Conservation (phyloP, 768 basidiomycete species). For the Trametes cinnabarina region DNA sequence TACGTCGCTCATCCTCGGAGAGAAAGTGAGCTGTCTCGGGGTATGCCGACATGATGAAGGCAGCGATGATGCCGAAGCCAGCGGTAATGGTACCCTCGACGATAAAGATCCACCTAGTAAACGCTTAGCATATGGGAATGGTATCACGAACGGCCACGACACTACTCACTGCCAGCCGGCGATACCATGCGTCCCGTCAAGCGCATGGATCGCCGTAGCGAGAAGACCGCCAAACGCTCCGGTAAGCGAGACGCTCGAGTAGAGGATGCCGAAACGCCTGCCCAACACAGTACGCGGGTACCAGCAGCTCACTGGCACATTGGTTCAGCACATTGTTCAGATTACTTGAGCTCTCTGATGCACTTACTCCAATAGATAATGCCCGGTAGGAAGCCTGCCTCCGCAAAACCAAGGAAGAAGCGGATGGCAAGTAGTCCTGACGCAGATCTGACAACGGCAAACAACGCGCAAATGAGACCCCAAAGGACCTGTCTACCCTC, state of each 20-base stretch:
- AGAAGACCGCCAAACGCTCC: slow-evolving; percentile 27
- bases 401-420: slow-evolving; percentile 38
- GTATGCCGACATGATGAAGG: slow-evolving; percentile 44
- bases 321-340: background rate
- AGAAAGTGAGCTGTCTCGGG: slow-evolving; percentile 47
- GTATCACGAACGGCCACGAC: background rate
- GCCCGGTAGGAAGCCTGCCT: slow-evolving; percentile 41
- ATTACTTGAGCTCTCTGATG: too few relatives aligned
- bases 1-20: slow-evolving; percentile 39
- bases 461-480: slow-evolving; percentile 32
- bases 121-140: slow-evolving; percentile 7
- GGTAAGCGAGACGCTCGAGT: slow-evolving; percentile 29
- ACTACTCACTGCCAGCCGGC: slow-evolving; percentile 35
- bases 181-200: slow-evolving; percentile 38
- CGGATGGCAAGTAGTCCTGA: slow-evolving; percentile 39
- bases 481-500: slow-evolving; percentile 24
- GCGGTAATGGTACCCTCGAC: slow-evolving; percentile 49
- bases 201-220: slow-evolving; percentile 38
- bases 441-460: slow-evolving; percentile 26
- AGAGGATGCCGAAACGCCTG: slow-evolving; percentile 26
- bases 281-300: slow-evolving; percentile 33
- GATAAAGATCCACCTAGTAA: slow-evolving; percentile 37
- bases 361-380: slow-evolving; percentile 35
- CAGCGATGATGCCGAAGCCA: slow-evolving; percentile 34
- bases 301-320: slow-evolving; percentile 38